These are phyloP conservation scores for Scheffersomyces quercinus DNA, from an alignment of 1,139 yeast genomes.

Conservation along the genomic window DNA sequence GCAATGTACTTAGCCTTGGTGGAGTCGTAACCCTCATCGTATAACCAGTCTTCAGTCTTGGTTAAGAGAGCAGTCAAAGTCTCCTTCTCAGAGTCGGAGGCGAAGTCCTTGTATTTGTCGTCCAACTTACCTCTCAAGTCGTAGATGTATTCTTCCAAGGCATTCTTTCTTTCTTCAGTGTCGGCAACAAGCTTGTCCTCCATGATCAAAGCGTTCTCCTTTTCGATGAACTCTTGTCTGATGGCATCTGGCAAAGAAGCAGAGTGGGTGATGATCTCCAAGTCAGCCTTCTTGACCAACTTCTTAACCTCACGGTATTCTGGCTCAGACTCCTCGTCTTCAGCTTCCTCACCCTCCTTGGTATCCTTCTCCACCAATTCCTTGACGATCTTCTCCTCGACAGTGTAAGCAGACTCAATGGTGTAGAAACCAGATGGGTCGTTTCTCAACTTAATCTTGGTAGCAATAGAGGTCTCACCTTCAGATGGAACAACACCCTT, in stretches of 20 bases:
- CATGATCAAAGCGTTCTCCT: constrained; percentile 79
- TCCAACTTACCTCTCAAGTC: constrained; percentile 96
- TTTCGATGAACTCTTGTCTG: constrained; percentile 68
- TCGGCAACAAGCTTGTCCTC: constrained; percentile 97
- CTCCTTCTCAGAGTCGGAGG: constrained; percentile 85
- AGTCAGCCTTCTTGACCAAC: constrained; percentile 87
- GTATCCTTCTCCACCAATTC: constrained; percentile 74
- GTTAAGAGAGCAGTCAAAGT: constrained; percentile 70
- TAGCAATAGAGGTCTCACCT: constrained; percentile 78
- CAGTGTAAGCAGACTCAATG: constrained; percentile 92
- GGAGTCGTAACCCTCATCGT: constrained; percentile 95
- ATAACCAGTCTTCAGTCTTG: constrained; percentile 97
- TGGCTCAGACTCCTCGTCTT: constrained; percentile 64
- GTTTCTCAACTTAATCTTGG: constrained; percentile 92
- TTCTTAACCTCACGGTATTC: constrained; percentile 90
- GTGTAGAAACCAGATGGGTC: constrained; percentile 96
- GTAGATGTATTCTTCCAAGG: constrained; percentile 97
- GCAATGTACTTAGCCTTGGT: constrained; percentile 97
- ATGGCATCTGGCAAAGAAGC: constrained; percentile 65
- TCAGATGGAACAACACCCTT: constrained; percentile 80
- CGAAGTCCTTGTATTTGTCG: constrained; percentile 85
- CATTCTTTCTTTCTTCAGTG: constrained; percentile 98
- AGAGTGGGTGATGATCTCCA: constrained; percentile 54
- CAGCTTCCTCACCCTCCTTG: constrained; percentile 40
- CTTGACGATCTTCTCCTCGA: constrained; percentile 86